Conservation (phyloP, 2,329 filamentous ascomycete species). For the Penicillium sp. region DNA sequence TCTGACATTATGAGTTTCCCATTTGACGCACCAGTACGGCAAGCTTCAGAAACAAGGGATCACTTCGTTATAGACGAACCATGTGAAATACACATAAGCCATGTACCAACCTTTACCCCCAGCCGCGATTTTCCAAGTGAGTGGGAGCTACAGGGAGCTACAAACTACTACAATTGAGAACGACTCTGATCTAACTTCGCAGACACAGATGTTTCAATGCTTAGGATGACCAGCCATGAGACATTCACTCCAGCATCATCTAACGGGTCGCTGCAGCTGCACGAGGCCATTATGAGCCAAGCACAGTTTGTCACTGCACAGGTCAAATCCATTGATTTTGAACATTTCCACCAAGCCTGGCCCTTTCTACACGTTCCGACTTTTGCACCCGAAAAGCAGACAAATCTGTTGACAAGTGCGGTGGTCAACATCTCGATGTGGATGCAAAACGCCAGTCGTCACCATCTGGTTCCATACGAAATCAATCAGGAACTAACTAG, state of each 20-base stretch:
- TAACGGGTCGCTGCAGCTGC: background rate
- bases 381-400: background rate
- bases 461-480: background rate
- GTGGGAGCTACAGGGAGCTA: background rate
- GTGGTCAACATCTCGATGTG: background rate
- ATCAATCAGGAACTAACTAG: background rate
- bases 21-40: background rate
- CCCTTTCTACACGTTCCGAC: background rate
- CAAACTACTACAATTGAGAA: background rate
- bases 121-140: background rate
- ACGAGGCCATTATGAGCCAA: background rate
- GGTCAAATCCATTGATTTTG: background rate
- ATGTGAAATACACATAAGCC: background rate
- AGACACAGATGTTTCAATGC: background rate
- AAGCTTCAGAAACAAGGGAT: background rate
- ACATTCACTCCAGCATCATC: background rate
- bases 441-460: background rate
- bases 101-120: background rate
- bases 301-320: background rate
- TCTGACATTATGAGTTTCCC: background rate
- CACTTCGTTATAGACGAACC: background rate
- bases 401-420: background rate
- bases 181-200: background rate
- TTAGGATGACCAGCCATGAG: background rate
- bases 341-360: background rate